Evolutionary conservation across 495 filamentous ascomycete genomes (phyloP).

Genomic region (Talaromyces nanjingensis): DNA sequence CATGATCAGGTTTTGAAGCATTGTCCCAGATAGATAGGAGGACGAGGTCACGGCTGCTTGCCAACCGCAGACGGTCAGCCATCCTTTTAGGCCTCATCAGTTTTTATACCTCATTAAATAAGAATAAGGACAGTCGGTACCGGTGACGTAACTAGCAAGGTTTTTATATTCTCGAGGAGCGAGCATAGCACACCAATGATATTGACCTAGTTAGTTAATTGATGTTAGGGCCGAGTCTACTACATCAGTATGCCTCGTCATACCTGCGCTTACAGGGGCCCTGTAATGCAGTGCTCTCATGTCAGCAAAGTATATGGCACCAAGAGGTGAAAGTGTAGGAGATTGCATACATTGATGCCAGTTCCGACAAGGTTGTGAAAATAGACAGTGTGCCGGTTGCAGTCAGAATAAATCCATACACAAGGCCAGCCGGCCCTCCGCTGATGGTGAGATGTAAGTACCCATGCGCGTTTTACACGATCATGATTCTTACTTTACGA

Average conservation of each 20-base stretch:
- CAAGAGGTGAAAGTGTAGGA: background rate
- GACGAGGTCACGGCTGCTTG: conserved; percentile 29
- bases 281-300: no score
- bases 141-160: conserved; percentile 37
- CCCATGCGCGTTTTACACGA: background rate
- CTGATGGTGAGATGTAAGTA: conserved; percentile 13
- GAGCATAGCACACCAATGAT: conserved; percentile 44
- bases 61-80: conserved; percentile 44
- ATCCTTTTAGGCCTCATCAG: conserved; percentile 22
- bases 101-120: background rate
- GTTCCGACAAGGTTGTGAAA: conserved; percentile 39
- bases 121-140: conserved; percentile 10
- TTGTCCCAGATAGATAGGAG: conserved; percentile 33
- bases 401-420: conserved; percentile 40
- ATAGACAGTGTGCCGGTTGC: conserved; percentile 35
- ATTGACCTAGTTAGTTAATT: conserved; percentile 25
- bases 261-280: no score
- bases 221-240: no score
- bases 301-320: no score
- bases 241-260: no score
- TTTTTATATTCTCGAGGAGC: conserved; percentile 36
- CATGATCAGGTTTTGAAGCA: conserved; percentile 41
- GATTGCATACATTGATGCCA: conserved; percentile 33
- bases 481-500: conserved; percentile 14
- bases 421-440: conserved; percentile 39